These are phyloP conservation scores for Filosporella fistucella DNA, from an alignment of 495 filamentous ascomycete genomes.

Conservation along the genomic window DNA sequence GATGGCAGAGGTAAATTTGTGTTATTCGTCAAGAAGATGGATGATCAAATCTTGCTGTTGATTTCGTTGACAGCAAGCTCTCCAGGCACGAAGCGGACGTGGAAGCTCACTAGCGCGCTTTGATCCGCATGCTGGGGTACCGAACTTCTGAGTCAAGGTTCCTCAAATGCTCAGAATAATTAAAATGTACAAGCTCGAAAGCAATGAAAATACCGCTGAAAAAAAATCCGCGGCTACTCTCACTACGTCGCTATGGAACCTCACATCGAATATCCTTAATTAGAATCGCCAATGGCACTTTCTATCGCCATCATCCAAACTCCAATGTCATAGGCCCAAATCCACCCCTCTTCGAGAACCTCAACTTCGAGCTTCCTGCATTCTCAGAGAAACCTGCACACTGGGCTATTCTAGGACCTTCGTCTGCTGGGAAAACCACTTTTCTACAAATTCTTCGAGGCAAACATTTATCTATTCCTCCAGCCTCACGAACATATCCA, in stretches of 20 bases:
- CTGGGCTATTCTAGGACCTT: constrained; percentile 75
- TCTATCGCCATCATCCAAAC: constrained; percentile 73
- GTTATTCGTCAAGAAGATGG: constrained; percentile 6
- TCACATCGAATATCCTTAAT: constrained; percentile 52
- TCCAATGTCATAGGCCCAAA: constrained; percentile 35
- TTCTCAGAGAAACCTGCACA: constrained; percentile 39
- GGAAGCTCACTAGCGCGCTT: constrained; percentile 14
- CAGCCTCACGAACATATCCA: constrained; percentile 67
- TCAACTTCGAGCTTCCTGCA: constrained; percentile 64
- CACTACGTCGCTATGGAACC: constrained; percentile 17
- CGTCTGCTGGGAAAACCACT: constrained; percentile 65
- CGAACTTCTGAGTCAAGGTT: neutral
- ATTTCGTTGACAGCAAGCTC: neutral
- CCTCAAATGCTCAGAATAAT: neutral
- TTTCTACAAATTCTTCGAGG: constrained; percentile 73
- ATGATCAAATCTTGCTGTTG: constrained; percentile 8
- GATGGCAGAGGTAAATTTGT: neutral
- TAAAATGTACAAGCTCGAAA: no score
- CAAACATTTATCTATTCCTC: constrained; percentile 66
- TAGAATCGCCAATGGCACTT: constrained; percentile 68
- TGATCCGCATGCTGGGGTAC: neutral
- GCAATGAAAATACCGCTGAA: constrained; percentile 10
- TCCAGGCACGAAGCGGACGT: constrained; percentile 17
- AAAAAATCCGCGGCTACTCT: no score
- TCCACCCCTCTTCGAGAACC: constrained; percentile 61